Base-by-base conservation (phyloP, 208 protist species). In the Acanthamoeba triangularis region DNA sequence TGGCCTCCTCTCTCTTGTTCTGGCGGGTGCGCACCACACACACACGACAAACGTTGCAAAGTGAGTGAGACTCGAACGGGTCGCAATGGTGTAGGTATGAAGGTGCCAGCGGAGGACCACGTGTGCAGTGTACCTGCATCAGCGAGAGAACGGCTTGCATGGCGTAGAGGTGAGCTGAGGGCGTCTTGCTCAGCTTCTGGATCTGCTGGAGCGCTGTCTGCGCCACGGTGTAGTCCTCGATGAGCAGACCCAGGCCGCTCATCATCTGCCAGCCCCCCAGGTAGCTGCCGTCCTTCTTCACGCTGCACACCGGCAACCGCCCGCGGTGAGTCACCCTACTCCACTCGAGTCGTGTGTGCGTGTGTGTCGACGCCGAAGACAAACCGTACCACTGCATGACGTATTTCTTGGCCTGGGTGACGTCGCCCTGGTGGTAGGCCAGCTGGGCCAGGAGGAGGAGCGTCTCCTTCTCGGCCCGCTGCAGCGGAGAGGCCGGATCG, bases 381-480 rank as follows among this genome's bases (percentile, higher is more conserved):
- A 14, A n/a, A 25, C 2, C 18, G 25, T 90, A 93, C 87, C 87
- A 93, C 49, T 93, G 87, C 54, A 93, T 74, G 63, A 93, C 63
- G 87, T 76, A 93, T 69, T 74, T 41, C 63, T 93, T 93, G 87
- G 87, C 87, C 33, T 67, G 61, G 16, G 37, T 49, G 61, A 93
- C 25, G 47, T 93, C 63, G 87, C 63, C 61, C 16, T 74, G 87
- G 33, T 93, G 63, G 61, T 93, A 93, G 6, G 61, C 35, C 11
- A 93, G 54, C 63, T 93, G 87, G 11, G 87, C 54, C 59, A 93
- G 87, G 25, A 93, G 87, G 10, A 93, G 63, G 25, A 93, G 87
- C 20, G 87, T 93, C 61, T 93, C 63, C 41, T 93, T 93, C 61
- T 93, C 54, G 8, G 63, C 63, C 37, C 37, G 16, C 7, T 93